These are phyloP conservation scores for Colletotrichum eremochloae DNA, from an alignment of 2,329 filamentous ascomycete genomes.

Conservation along the genomic window DNA sequence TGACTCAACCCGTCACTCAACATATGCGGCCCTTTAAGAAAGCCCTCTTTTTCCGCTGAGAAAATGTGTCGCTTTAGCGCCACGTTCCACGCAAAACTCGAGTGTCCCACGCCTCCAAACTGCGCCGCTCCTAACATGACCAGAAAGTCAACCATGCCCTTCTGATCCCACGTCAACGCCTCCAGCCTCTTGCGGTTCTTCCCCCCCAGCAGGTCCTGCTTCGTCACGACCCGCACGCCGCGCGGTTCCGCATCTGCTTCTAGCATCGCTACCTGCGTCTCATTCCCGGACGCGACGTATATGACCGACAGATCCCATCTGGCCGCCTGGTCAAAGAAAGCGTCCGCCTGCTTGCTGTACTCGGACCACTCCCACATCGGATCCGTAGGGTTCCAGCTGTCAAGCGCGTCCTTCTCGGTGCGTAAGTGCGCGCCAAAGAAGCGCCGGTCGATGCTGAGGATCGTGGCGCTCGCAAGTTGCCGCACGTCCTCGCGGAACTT, in stretches of 20 bases:
- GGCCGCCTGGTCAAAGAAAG: too few species aligned
- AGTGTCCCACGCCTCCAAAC: conserved; percentile 51
- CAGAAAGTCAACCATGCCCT: conserved; percentile 50
- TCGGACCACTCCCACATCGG: conserved; percentile 39
- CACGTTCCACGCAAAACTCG: conserved; percentile 52
- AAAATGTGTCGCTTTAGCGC: conserved; percentile 48
- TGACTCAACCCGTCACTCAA: conserved; percentile 35
- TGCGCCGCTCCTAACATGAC: conserved; percentile 50
- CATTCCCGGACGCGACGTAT: conserved; percentile 47
- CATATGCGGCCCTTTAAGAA: conserved; percentile 31
- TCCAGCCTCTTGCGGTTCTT: conserved; percentile 44
- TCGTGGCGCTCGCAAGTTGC: conserved; percentile 44
- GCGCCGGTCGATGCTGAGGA: too few species aligned
- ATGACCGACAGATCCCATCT: conserved; percentile 44
- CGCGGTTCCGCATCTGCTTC: too few species aligned
- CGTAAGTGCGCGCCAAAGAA: conserved; percentile 50
- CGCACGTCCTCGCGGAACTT: conserved; percentile 50
- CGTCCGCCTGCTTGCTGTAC: conserved; percentile 45
- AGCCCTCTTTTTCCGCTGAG: not conserved
- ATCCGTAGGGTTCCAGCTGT: conserved; percentile 46
- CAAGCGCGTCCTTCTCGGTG: conserved; percentile 49
- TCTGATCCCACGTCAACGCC: conserved; percentile 49
- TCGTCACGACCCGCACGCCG: conserved; percentile 46
- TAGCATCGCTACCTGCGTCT: too few species aligned
- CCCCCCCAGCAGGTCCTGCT: conserved; percentile 46